phyloP scores from a whole-genome alignment of 208 protist genomes.

The Zelonia costaricensis region DNA sequence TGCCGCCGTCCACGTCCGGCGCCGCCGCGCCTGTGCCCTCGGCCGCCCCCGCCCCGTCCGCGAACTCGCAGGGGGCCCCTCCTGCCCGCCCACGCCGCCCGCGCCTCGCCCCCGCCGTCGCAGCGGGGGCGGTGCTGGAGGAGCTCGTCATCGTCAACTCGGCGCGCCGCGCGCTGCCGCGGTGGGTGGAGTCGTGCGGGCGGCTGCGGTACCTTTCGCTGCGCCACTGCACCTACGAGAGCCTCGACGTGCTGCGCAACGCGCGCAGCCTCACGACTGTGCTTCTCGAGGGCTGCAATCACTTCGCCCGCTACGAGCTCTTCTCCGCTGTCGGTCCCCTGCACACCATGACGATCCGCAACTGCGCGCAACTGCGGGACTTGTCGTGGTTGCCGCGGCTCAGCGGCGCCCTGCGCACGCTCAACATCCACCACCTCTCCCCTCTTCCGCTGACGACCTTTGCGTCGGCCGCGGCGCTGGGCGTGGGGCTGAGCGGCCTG shows the following conservation, averaged over 20 bases:
- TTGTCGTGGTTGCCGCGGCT: constrained; percentile 18
- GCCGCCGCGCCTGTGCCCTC: too few relatives aligned
- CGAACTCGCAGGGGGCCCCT: background rate
- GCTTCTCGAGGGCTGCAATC: constrained; percentile 7
- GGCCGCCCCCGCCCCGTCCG: background rate
- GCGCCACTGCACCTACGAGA: constrained; percentile 4
- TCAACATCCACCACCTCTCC: constrained; percentile 4
- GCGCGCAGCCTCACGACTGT: background rate
- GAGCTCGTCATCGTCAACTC: constrained; percentile 20
- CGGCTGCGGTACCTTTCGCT: constrained; percentile 4
- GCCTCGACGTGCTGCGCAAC: background rate
- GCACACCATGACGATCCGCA: background rate
- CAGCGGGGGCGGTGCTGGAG: constrained; percentile 16
- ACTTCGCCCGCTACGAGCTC: constrained; percentile 5
- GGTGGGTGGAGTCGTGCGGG: constrained; percentile 14
- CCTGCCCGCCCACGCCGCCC: background rate
- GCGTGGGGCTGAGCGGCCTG: constrained; percentile 3
- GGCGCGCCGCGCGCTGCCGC: background rate
- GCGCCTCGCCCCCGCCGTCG: constrained; percentile 1
- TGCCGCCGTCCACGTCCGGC: too few relatives aligned
- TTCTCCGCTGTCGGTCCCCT: constrained; percentile 14
- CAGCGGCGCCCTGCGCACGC: background rate
- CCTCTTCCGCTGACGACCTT: background rate
- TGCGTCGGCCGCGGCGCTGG: background rate
- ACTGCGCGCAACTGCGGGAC: constrained; percentile 7